Evolutionary conservation across 192 early-diverging fungal genomes (phyloP).

Genomic region (Coemansia asiatica): DNA sequence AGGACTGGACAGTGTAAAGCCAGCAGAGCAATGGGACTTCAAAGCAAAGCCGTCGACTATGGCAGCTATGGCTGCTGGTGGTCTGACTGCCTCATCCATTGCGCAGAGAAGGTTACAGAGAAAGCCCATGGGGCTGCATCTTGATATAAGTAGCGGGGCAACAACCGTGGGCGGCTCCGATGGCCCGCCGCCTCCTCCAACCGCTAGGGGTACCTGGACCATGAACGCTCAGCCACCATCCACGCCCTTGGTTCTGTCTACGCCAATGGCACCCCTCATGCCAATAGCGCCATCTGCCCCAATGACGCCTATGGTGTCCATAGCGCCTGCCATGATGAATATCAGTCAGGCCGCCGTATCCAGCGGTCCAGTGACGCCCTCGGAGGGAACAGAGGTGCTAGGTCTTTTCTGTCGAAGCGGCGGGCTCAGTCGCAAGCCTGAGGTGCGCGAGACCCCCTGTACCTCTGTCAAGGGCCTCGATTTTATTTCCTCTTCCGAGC

Average conservation of each 20-base stretch:
- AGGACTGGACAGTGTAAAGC: neutral
- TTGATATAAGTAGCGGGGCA: slow-evolving; percentile 17
- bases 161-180: slow-evolving; percentile 8
- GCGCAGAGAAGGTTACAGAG: slow-evolving; percentile 44
- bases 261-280: neutral
- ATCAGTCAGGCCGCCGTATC: neutral
- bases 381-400: slow-evolving; percentile 1
- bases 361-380: slow-evolving; percentile 1
- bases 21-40: slow-evolving; percentile 7
- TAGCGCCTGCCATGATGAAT: neutral
- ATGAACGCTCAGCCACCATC: slow-evolving; percentile 9
- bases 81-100: slow-evolving; percentile 18
- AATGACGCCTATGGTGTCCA: slow-evolving; percentile 1
- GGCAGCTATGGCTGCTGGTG: neutral
- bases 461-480: slow-evolving; percentile 23
- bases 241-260: slow-evolving; percentile 5
- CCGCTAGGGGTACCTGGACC: slow-evolving; percentile 37
- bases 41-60: neutral
- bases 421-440: slow-evolving; percentile 13
- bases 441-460: slow-evolving; percentile 7
- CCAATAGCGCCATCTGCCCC: slow-evolving; percentile 4
- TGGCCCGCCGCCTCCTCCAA: slow-evolving; percentile 28
- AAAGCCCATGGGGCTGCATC: slow-evolving; percentile 40
- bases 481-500: slow-evolving; percentile 14
- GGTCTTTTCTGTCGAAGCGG: slow-evolving; percentile 10